A percentile compares a stretch with the other conserved stretches of the same genome.
Conservation (phyloP, 2,329 filamentous ascomycete genomes). For the Emericellopsis atlantica region DNA sequence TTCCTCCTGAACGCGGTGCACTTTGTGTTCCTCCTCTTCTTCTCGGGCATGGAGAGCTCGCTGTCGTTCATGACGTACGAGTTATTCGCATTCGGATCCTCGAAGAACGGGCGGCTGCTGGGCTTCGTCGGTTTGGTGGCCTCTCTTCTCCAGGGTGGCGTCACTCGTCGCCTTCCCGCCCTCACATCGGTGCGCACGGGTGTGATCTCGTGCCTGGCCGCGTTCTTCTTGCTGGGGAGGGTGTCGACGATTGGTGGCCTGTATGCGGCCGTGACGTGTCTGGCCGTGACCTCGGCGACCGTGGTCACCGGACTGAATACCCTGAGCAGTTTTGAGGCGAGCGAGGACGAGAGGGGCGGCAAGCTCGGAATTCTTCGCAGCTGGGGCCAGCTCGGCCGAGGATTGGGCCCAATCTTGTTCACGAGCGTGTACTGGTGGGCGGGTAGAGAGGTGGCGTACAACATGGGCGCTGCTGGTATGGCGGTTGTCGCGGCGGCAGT, state of each 20-base stretch:
- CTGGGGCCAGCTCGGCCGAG: conserved; percentile 78
- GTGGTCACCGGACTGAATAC: conserved; percentile 92
- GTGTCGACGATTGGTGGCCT: conserved; percentile 56
- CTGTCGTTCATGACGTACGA: conserved; percentile 96
- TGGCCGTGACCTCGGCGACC: conserved; percentile 85
- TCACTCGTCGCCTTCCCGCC: conserved; percentile 75
- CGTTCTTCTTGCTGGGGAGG: conserved; percentile 68
- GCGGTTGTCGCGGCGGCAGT: conserved; percentile 58
- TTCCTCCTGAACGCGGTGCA: conserved; percentile 73
- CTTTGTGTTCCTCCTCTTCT: conserved; percentile 87
- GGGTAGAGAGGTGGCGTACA: conserved; percentile 75
- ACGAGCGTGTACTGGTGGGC: conserved; percentile 99
- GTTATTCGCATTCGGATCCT: conserved; percentile 70
- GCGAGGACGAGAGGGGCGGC: conserved; percentile 65
- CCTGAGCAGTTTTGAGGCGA: conserved; percentile 80
- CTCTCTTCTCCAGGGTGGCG: conserved; percentile 83
- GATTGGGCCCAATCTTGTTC: conserved; percentile 78
- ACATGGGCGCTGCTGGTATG: conserved; percentile 70
- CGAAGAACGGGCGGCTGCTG: conserved; percentile 72
- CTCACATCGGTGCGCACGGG: conserved; percentile 70
- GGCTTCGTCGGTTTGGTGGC: conserved; percentile 87
- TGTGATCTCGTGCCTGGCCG: conserved; percentile 61
- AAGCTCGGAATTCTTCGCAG: conserved; percentile 75
- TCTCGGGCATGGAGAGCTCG: conserved; percentile 96
- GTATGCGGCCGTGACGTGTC: conserved; percentile 69